Conservation (phyloP, 495 filamentous ascomycete genomes). For the Penicillium egyptiacum region DNA sequence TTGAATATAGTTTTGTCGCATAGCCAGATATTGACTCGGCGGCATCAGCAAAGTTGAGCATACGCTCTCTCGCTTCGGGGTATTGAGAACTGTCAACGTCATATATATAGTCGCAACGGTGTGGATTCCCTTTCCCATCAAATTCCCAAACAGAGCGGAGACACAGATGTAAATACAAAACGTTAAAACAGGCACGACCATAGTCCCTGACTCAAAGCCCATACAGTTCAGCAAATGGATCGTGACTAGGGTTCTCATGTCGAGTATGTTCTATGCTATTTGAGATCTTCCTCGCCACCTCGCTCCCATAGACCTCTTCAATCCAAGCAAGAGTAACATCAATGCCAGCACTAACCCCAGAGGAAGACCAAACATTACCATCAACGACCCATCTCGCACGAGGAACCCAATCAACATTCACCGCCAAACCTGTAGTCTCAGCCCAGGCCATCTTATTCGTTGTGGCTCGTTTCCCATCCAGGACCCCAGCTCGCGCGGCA, state of each 20-base stretch:
- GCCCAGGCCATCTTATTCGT: constrained; percentile 38
- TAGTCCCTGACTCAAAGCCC: constrained; percentile 10
- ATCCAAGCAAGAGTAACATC: constrained; percentile 51
- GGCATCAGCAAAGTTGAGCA: too few species aligned
- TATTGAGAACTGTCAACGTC: background rate
- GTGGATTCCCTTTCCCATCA: background rate
- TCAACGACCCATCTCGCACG: constrained; percentile 64
- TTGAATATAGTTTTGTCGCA: background rate
- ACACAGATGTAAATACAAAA: background rate
- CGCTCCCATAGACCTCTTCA: constrained; percentile 20
- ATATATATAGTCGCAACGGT: background rate
- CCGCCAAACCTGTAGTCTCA: constrained; percentile 35
- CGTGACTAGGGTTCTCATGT: constrained; percentile 16
- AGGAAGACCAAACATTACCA: constrained; percentile 67
- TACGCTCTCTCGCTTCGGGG: background rate
- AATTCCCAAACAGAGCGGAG: background rate
- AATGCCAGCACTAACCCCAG: constrained; percentile 64
- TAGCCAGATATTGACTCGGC: background rate
- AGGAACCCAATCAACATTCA: constrained; percentile 57
- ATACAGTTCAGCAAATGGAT: constrained; percentile 28
- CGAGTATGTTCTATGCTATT: constrained; percentile 22
- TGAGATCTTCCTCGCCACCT: constrained; percentile 17
- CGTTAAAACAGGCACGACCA: background rate
- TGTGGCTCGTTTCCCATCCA: constrained; percentile 61
- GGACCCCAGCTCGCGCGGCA: constrained; percentile 52